Conservation (phyloP, 2,329 filamentous ascomycete species). For the Neonectria sp. region DNA sequence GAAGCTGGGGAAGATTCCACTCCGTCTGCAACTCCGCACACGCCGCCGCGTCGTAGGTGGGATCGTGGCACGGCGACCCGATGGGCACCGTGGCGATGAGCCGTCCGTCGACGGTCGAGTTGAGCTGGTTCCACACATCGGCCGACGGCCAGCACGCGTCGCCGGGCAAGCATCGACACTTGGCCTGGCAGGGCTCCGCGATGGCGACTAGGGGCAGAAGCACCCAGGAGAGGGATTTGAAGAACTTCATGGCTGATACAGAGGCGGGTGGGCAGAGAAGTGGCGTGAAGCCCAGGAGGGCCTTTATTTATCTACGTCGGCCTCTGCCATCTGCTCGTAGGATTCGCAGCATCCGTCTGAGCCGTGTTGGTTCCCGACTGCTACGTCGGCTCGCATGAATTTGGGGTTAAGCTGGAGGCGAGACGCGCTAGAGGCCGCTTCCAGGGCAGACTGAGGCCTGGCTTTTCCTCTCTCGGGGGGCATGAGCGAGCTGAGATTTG, state of each 20-base stretch:
- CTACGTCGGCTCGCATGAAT: slow-evolving; percentile 16
- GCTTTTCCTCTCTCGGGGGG: not conserved
- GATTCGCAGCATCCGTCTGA: too few species aligned
- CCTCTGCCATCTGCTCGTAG: not conserved
- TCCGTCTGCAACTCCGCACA: slow-evolving; percentile 59
- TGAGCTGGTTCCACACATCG: slow-evolving; percentile 63
- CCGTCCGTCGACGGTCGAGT: slow-evolving; percentile 64
- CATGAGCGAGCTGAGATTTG: slow-evolving; percentile 19
- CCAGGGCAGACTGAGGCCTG: not conserved
- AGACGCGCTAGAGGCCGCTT: slow-evolving; percentile 19
- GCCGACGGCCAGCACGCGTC: slow-evolving; percentile 67
- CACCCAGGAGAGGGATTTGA: slow-evolving; percentile 22
- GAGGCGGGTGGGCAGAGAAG: slow-evolving; percentile 8
- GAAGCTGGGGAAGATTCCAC: slow-evolving; percentile 62
- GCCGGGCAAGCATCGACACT: slow-evolving; percentile 65
- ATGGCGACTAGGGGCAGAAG: slow-evolving; percentile 33
- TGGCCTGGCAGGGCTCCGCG: slow-evolving; percentile 25
- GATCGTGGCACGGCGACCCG: slow-evolving; percentile 65
- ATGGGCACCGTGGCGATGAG: slow-evolving; percentile 67
- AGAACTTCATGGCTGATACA: slow-evolving; percentile 36
- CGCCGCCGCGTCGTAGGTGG: slow-evolving; percentile 59
- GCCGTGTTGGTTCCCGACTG: slow-evolving; percentile 1
- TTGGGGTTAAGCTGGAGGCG: not conserved
- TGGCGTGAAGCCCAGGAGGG: not conserved
- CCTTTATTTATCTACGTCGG: slow-evolving; percentile 11